Conservation (phyloP, 2,329 filamentous ascomycete genomes). For the Trichoderma simmonsii region DNA sequence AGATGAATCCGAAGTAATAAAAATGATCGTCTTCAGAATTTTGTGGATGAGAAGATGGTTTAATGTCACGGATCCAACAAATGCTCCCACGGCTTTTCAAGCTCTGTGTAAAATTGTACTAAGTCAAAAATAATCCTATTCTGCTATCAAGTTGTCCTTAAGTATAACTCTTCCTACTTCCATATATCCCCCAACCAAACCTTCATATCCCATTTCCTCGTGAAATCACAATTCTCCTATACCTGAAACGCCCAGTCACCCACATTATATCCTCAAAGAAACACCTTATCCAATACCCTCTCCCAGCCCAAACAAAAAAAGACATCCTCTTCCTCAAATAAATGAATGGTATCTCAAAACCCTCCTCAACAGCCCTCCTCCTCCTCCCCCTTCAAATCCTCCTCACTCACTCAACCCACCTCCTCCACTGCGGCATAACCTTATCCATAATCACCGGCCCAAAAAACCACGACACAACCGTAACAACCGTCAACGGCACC, state of each 20-base stretch:
- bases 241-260: no score
- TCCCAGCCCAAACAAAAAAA: not conserved
- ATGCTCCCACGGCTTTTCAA: no score
- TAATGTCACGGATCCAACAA: no score
- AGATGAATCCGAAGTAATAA: no score
- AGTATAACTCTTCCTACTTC: not conserved
- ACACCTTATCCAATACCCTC: not conserved
- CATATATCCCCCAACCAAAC: not conserved
- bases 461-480: slow-evolving; percentile 24
- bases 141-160: not conserved
- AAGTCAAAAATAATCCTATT: not conserved
- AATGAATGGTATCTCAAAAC: not conserved
- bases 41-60: no score
- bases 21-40: no score
- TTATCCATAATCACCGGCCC: not conserved
- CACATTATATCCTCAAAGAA: no score
- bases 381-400: no score
- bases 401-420: not conserved
- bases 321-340: not conserved
- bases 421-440: not conserved
- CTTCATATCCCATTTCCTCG: not conserved
- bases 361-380: no score
- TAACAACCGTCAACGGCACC: slow-evolving; percentile 28
- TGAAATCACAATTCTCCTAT: no score
- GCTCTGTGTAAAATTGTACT: not conserved